Evolutionary conservation across 2,329 filamentous ascomycete species (phyloP), one percentile per base, ranked within the genome.

Genomic region (Penicillium thymicola): DNA sequence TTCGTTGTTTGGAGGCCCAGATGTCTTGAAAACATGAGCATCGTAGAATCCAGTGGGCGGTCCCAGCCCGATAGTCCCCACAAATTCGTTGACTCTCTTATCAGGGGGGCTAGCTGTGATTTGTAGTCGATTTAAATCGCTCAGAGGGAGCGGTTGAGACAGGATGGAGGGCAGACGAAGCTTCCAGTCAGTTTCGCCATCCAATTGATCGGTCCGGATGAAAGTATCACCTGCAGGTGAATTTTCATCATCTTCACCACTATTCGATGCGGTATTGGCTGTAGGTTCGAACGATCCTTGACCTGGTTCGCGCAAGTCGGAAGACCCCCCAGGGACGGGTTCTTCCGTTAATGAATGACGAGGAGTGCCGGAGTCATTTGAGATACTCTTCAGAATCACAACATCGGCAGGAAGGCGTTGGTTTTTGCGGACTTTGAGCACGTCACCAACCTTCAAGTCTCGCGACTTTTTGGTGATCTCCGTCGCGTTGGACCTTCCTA

Each of bases 141-240:
- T 83, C 1, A 87, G 76, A 0, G 86, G 76, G 21, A 99, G 78
- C n/a, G 79, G 83, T 69, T 99, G 94, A 0, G 92, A 93, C 27
- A 97, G 75, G 0, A 90, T 85, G 13, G 92, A 94, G 1, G 94
- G 92, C 36, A 97, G 75, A 30, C 95, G 87, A 55, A 99, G 79
- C 76, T 99, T 99, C 95, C 94, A 99, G 70, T 99, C 94, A 0
- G 94, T 99, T 76, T 99, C 94, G 65, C 94, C 94, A 68, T 99
- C 94, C 10, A 99, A 82, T 71, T 99, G 94, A 73, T 99, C 94
- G 2, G 95, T 99, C 58, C 94, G 85, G 69, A 99, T 97, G 68
- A 99, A 99, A 0, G 93, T 93, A 75, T 99, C 95, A 28, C 92
- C 92, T 27, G 75, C 68, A 18, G 76, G 75, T 13, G 72, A 73